Conservation (phyloP, 495 filamentous ascomycete genomes). For the Hypoxylon rickii region DNA sequence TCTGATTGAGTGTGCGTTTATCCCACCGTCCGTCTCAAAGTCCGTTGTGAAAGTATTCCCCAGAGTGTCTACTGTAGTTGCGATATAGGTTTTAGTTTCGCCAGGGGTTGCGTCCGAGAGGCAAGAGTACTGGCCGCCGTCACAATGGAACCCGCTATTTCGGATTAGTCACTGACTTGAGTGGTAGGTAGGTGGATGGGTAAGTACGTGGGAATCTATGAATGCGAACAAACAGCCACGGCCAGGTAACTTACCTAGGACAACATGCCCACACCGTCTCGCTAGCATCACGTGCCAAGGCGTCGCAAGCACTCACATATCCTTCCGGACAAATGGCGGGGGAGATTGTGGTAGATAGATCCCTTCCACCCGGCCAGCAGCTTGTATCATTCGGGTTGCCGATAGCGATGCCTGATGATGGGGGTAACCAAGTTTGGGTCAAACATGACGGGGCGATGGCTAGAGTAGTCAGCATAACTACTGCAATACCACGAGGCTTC, state of each 20-base stretch:
- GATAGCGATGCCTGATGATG: slow-evolving; percentile 1
- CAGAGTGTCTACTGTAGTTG: slow-evolving; percentile 1
- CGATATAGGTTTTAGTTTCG: slow-evolving; percentile 1
- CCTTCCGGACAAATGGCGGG: slow-evolving; percentile 21
- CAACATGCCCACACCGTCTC: slow-evolving; percentile 30
- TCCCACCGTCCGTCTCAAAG: not conserved
- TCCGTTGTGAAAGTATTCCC: slow-evolving; percentile 22
- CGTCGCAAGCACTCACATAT: slow-evolving; percentile 26
- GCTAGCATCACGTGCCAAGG: not conserved
- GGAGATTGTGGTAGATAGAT: slow-evolving; percentile 17
- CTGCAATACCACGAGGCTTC: too few relatives aligned
- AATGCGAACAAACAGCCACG: not conserved
- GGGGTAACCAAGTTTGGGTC: slow-evolving; percentile 14
- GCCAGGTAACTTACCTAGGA: slow-evolving; percentile 15
- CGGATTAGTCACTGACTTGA: not conserved
- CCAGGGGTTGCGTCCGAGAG: not conserved
- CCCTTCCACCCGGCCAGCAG: slow-evolving; percentile 13
- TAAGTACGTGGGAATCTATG: too few relatives aligned
- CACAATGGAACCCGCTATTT: slow-evolving; percentile 13
- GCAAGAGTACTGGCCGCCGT: slow-evolving; percentile 16
- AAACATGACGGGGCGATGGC: slow-evolving; percentile 18
- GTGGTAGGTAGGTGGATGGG: not conserved
- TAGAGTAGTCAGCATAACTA: slow-evolving; percentile 13
- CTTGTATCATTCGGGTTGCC: slow-evolving; percentile 18
- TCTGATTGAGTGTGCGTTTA: slow-evolving; percentile 29